Evolutionary conservation across 108 stramenopile species (phyloP).

Genomic region (Pinguiococcus pyrenoidosus): DNA sequence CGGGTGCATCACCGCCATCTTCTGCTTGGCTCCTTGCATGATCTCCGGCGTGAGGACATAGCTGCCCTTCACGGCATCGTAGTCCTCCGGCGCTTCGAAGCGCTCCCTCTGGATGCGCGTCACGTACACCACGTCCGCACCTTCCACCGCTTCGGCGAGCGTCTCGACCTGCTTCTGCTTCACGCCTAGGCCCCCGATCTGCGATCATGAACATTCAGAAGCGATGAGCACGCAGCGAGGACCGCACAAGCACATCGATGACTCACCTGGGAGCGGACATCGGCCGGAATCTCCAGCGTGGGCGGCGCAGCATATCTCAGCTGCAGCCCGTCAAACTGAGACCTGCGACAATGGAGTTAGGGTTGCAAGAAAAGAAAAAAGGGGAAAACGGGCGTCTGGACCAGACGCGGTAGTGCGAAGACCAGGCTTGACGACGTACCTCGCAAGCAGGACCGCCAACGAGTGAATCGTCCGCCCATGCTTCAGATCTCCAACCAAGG

Average conservation of each 20-base stretch:
- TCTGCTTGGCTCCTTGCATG: conserved; percentile 50
- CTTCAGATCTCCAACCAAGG: conserved; percentile 84
- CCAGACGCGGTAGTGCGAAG: no score
- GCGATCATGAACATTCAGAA: background rate
- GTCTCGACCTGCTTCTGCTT: conserved; percentile 45
- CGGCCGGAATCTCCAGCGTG: conserved; percentile 62
- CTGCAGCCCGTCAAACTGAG: background rate
- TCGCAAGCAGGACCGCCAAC: conserved; percentile 70
- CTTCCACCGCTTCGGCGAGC: conserved; percentile 44
- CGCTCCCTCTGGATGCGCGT: conserved; percentile 92
- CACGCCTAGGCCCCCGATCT: no score
- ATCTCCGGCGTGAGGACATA: conserved; percentile 62
- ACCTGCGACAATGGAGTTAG: no score
- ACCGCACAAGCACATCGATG: no score
- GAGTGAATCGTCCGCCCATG: conserved; percentile 93
- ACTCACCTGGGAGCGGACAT: conserved; percentile 55
- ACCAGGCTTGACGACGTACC: conserved; percentile 35
- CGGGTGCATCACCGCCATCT: conserved; percentile 83
- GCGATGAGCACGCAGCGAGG: background rate
- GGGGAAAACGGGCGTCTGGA: no score
- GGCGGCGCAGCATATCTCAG: conserved; percentile 70
- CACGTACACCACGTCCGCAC: conserved; percentile 78
- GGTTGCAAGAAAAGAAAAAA: no score
- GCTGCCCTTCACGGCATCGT: conserved; percentile 63
- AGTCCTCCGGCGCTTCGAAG: conserved; percentile 56